Evolutionary conservation across 1,284 basidiomycete species (phyloP), one percentile per base, ranked within the genome.

Genomic region (Trichosporon ovoides): DNA sequence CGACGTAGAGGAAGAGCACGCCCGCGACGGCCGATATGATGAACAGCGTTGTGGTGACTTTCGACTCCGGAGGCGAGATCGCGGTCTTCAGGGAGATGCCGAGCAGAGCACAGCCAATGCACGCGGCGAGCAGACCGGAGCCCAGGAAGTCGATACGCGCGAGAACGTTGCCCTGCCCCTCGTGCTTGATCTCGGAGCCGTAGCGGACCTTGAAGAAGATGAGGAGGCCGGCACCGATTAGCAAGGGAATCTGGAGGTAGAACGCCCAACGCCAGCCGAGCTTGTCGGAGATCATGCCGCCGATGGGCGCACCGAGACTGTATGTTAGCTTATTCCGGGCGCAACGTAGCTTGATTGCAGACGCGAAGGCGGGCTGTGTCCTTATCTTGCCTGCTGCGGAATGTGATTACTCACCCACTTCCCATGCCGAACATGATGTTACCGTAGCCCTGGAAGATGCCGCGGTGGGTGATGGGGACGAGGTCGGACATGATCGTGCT

Each of bases 231-330:
- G 88, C 87, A 67, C 87, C 79, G 37, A 85, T 65, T 50, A 94
- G 78, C 55, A 92, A 74, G 19, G 90, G 90, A 63, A 87, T 81
- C 87, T 91, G 72, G 68, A 87, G 80, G 56, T 84, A 81, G 77
- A 89, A 78, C 3, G 76, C 72, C 62, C 65, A 66, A 48, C 75
- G 59, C 91, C 91, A 93, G 69, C 89, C 89, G 67, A 89, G 84
- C 18, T 69, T 80, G 73, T 93, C 91, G 68, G 88, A 87, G 65
- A 91, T 81, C 84, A 87, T 88, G 24, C 91, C 91, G 38, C 91
- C 91, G 10, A 94, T 65, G n/a, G 91, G 91, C 19, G 89, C 91
- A 49, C 91, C 91, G n/a, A 92, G 79, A 38, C 87, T 88, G 52
- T 87, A 1, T 10, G 38, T 48, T 22, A n/a, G n/a, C n/a, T n/a